Conservation (phyloP, 768 basidiomycete genomes). For the Cystofilobasidium ferigula region DNA sequence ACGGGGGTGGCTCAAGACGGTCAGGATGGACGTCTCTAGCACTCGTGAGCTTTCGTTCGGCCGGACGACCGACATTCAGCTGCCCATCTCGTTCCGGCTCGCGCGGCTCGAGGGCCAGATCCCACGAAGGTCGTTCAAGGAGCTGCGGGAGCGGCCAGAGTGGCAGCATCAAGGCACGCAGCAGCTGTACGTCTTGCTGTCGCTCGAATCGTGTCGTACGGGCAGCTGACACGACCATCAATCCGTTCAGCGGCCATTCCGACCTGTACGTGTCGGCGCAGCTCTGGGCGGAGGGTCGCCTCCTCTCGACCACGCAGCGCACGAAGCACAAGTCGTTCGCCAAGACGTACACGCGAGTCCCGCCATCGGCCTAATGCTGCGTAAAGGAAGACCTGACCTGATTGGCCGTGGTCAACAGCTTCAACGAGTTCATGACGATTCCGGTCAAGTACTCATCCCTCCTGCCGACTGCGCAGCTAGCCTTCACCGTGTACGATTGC, state of each 20-base stretch:
- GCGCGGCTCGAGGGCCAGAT: constrained; percentile 61
- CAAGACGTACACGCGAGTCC: constrained; percentile 57
- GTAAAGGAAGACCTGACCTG: not conserved
- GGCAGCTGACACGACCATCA: not conserved
- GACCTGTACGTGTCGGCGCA: constrained; percentile 91
- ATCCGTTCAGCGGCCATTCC: constrained; percentile 56
- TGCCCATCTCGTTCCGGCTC: constrained; percentile 6
- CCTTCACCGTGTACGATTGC: constrained; percentile 94
- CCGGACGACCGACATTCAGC: constrained; percentile 3
- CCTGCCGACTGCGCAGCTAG: constrained; percentile 75
- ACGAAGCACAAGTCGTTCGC: constrained; percentile 91
- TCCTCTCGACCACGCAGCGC: constrained; percentile 77
- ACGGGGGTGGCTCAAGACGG: too few species aligned
- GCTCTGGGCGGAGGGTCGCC: constrained; percentile 84
- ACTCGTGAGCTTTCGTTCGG: constrained; percentile 3
- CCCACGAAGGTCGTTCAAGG: constrained; percentile 58
- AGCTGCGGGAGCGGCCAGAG: constrained; percentile 72
- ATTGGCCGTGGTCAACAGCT: constrained; percentile 43
- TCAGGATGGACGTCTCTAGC: not conserved
- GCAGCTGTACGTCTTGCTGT: constrained; percentile 48
- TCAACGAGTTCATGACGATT: constrained; percentile 91
- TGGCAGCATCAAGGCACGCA: constrained; percentile 69
- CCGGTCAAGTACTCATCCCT: constrained; percentile 89
- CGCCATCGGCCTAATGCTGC: not conserved
- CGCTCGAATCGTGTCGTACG: constrained; percentile 19